Percentiles rank a stretch among this genome's conserved stretches.
Evolutionary conservation across 208 protist species (phyloP).

Genomic region (Wallacemonas collosoma): DNA sequence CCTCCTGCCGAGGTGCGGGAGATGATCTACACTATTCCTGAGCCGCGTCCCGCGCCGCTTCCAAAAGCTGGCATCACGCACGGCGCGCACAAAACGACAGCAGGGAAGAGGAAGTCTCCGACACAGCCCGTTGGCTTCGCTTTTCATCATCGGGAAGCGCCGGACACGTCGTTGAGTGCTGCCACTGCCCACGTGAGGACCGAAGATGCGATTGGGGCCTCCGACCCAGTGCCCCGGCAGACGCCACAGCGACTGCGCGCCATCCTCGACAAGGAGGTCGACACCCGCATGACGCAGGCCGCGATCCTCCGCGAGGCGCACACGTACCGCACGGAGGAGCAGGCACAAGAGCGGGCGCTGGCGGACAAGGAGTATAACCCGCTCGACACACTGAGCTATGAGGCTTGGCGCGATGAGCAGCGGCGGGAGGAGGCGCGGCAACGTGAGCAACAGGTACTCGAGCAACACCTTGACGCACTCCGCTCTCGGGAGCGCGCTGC

Average conservation of each 20-base stretch:
- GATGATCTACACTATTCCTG: constrained; percentile 72
- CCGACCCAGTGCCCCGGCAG: constrained; percentile 20
- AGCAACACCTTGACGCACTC: constrained; percentile 42
- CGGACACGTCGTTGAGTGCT: background rate
- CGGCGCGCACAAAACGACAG: background rate
- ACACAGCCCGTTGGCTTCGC: constrained; percentile 39
- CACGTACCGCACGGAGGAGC: constrained; percentile 39
- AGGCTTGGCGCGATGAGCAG: constrained; percentile 60
- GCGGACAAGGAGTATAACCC: constrained; percentile 46
- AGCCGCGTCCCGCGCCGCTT: constrained; percentile 45
- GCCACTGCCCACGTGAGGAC: background rate
- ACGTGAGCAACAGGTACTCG: constrained; percentile 27
- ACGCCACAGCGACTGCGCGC: background rate
- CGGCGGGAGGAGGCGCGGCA: constrained; percentile 30
- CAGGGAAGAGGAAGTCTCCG: constrained; percentile 13
- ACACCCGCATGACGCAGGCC: constrained; percentile 49
- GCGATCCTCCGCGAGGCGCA: constrained; percentile 65
- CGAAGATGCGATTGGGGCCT: background rate
- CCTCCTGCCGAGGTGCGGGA: constrained; percentile 74
- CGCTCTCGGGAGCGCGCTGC: background rate
- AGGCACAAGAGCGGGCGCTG: constrained; percentile 40
- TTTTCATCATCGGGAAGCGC: constrained; percentile 31
- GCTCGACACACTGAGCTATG: constrained; percentile 48
- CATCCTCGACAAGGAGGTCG: constrained; percentile 39
- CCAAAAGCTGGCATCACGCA: constrained; percentile 9